phyloP scores from a whole-genome alignment of 1,284 basidiomycete species.

The Schizophyllum commune region DNA sequence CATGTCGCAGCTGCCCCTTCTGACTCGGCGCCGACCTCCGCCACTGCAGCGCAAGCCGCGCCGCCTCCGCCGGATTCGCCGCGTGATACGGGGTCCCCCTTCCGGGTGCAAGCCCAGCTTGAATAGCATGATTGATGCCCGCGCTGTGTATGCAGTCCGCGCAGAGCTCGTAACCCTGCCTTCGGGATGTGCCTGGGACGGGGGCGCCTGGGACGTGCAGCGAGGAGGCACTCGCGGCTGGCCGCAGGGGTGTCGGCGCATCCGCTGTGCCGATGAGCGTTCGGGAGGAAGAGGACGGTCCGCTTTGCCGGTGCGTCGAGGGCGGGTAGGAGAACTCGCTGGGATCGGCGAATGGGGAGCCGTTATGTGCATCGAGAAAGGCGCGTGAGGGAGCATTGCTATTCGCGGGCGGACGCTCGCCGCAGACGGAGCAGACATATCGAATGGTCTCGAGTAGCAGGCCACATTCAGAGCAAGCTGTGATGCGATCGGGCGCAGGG shows the following conservation, averaged over 20 bases:
- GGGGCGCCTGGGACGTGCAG: slow-evolving; percentile 12
- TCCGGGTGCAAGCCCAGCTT: slow-evolving; percentile 40
- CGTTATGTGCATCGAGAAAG: not conserved
- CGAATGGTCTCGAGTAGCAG: slow-evolving; percentile 67
- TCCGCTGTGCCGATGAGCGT: slow-evolving; percentile 4
- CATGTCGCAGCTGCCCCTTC: slow-evolving; percentile 71
- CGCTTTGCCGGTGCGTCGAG: not conserved
- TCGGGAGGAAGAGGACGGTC: slow-evolving; percentile 11
- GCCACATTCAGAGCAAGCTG: slow-evolving; percentile 78
- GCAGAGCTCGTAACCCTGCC: slow-evolving; percentile 75
- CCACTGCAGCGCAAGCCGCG: slow-evolving; percentile 44
- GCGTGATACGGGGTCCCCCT: slow-evolving; percentile 26
- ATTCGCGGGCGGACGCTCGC: slow-evolving; percentile 42
- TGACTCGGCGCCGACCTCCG: slow-evolving; percentile 55
- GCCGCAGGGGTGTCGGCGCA: slow-evolving; percentile 10
- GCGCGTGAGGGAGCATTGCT: slow-evolving; percentile 8
- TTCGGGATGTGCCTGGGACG: not conserved
- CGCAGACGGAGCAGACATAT: slow-evolving; percentile 82
- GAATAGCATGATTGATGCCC: slow-evolving; percentile 71
- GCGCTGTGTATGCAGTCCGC: slow-evolving; percentile 67
- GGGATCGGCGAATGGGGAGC: slow-evolving; percentile 4
- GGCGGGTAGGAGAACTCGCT: slow-evolving; percentile 12
- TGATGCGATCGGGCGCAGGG: slow-evolving; percentile 59
- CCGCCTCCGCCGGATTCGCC: slow-evolving; percentile 35
- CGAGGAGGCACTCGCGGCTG: slow-evolving; percentile 7